These are phyloP conservation scores for Morella rubra DNA, from an alignment of 306 rosid genomes.

Conservation along the genomic window DNA sequence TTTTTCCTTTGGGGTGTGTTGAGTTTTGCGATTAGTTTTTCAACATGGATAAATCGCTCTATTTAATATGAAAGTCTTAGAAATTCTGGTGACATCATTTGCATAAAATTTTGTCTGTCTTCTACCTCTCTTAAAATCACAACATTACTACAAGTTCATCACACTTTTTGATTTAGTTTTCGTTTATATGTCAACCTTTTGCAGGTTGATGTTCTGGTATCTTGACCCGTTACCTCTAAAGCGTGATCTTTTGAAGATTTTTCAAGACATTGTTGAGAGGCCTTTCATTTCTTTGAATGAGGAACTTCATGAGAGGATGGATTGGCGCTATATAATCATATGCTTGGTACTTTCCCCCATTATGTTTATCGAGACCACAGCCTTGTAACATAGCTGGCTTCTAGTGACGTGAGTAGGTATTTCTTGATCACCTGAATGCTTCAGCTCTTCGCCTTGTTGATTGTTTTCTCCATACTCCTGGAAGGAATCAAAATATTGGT, in stretches of 20 bases:
- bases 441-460: neutral
- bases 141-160: neutral
- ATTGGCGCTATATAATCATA: conserved; percentile 27
- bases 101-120: neutral
- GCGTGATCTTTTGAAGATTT: conserved; percentile 28
- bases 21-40: neutral
- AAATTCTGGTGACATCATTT: neutral
- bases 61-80: neutral
- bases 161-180: neutral
- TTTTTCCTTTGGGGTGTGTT: neutral
- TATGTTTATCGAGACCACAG: conserved; percentile 43
- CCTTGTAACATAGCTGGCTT: conserved; percentile 45
- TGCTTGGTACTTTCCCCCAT: conserved; percentile 41
- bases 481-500: neutral
- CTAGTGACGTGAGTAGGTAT: conserved; percentile 37
- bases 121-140: neutral
- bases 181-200: neutral
- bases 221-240: conserved; percentile 34
- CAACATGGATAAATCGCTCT: neutral
- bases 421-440: conserved; percentile 11
- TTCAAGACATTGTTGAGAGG: conserved; percentile 33
- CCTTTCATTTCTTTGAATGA: conserved; percentile 36
- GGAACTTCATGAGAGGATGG: conserved; percentile 35
- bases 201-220: conserved; percentile 37
- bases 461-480: conserved; percentile 1